Base-by-base conservation (phyloP, 1,284 basidiomycete species). In the Sanghuangporus baumii region DNA sequence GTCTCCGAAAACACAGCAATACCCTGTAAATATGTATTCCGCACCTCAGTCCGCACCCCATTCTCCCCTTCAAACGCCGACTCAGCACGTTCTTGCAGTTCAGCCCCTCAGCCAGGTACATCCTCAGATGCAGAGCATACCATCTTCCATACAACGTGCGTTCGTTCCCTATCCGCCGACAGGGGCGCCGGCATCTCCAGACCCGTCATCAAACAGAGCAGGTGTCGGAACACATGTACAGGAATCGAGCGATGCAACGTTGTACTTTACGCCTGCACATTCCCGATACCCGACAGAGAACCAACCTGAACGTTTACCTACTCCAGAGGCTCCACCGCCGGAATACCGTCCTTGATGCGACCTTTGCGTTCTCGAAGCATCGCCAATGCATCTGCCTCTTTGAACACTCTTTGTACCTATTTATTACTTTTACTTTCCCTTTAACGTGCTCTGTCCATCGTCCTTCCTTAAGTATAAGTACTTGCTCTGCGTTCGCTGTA, bases 211-310 rank as follows among this genome's bases (percentile, higher is more conserved):
- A 16, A 52, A 57, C 18, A 20, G 12, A 38, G 20, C 57, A 34
- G 56, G 37, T 18, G 26, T 23, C 20, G 36, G 55, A 34, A 43
- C 38, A 8, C 61, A 63, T 46, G 40, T 48, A 8, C 61, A 55
- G 43, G 56, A 48, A n/a, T 26, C 57, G 20, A 63, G 58, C 38
- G 62, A 60, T 26, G 57, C 50, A 34, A 46, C 51, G 11, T 38
- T 43, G 14, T 63, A 60, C 38, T 63, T 55, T n/a, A 63, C 62
- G 31, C 57, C 62, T 8, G 37, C 62, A 16, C 62, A 63, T 55
- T 55, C 62, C 5, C 62, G 51, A 34, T 58, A 36, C 41, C 46
- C 50, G 34, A 63, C 62, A 4, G 62, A 63, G 48, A 23, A 64
- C 40, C 51, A 20, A n/a, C 40, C 26, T 11, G 54, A 58, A 7